Evolutionary conservation across 1,284 basidiomycete species (phyloP).

Genomic region (Mycosarcoma mackinlayi): DNA sequence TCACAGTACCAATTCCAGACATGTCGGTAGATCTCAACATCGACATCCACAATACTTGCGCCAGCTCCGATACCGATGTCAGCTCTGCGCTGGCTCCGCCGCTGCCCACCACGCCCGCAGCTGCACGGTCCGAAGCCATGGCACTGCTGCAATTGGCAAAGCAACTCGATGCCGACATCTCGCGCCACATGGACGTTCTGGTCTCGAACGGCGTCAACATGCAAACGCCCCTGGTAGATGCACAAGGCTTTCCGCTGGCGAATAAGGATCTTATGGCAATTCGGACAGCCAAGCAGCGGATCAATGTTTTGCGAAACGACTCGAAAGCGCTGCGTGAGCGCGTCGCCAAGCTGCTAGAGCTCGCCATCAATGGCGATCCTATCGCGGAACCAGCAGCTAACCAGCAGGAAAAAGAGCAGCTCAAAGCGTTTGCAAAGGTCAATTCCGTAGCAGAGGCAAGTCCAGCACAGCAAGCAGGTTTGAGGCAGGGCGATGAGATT

Average conservation of each 20-base stretch:
- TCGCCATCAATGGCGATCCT: slow-evolving; percentile 44
- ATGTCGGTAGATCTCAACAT: slow-evolving; percentile 40
- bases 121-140: slow-evolving; percentile 40
- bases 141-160: slow-evolving; percentile 28
- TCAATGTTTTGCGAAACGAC: slow-evolving; percentile 56
- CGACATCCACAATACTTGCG: slow-evolving; percentile 29
- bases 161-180: slow-evolving; percentile 40
- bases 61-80: slow-evolving; percentile 24
- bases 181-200: slow-evolving; percentile 32
- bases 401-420: background rate
- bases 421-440: slow-evolving; percentile 40
- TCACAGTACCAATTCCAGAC: background rate
- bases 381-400: background rate
- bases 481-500: slow-evolving; percentile 33
- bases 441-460: slow-evolving; percentile 47
- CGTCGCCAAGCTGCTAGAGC: slow-evolving; percentile 40
- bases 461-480: slow-evolving; percentile 45
- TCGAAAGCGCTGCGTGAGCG: slow-evolving; percentile 37
- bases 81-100: slow-evolving; percentile 22
- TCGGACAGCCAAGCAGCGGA: slow-evolving; percentile 43
- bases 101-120: slow-evolving; percentile 17
- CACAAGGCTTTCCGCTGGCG: slow-evolving; percentile 54
- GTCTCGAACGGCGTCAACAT: slow-evolving; percentile 41
- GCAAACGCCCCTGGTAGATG: slow-evolving; percentile 47
- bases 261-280: slow-evolving; percentile 56